Evolutionary conservation across 768 basidiomycete species (phyloP).

Genomic region (Saitozyma sp.): DNA sequence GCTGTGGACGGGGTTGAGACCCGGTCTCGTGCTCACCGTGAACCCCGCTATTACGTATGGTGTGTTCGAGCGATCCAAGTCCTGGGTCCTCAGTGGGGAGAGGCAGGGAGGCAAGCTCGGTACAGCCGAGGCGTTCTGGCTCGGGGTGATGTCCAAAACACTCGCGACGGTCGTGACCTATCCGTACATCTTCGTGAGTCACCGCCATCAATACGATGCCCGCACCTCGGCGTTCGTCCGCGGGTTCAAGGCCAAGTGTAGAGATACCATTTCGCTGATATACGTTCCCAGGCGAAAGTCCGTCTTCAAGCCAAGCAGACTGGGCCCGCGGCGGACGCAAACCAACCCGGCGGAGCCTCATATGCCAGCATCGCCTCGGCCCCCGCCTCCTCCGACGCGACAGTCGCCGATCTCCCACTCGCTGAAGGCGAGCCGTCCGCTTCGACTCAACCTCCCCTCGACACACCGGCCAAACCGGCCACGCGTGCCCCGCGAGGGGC

Average conservation of each 20-base stretch:
- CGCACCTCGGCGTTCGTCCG: conserved; percentile 48
- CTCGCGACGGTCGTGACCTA: conserved; percentile 81
- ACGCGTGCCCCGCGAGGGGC: conserved; percentile 59
- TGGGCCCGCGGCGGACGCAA: conserved; percentile 56
- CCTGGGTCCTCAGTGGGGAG: conserved; percentile 58
- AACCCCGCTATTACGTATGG: conserved; percentile 99
- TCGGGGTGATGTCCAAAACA: conserved; percentile 93
- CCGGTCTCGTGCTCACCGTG: conserved; percentile 88
- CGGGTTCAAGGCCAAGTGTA: conserved; percentile 64
- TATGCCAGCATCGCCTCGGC: background rate
- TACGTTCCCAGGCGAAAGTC: conserved; percentile 67
- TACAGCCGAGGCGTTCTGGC: conserved; percentile 72
- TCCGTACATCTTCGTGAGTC: conserved; percentile 52
- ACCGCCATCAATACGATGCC: background rate
- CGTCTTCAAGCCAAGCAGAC: conserved; percentile 75
- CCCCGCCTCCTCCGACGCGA: conserved; percentile 8
- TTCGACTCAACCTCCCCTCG: background rate
- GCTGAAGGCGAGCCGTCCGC: background rate
- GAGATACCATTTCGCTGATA: conserved; percentile 2
- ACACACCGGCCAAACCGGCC: background rate
- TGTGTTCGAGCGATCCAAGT: conserved; percentile 86
- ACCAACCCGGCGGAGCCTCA: background rate
- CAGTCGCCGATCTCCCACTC: background rate
- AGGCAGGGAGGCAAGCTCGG: conserved; percentile 62
- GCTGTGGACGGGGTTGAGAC: conserved; percentile 89